Evolutionary conservation across 139 green algal species (phyloP).

Genomic region (Coelastrella sp.): DNA sequence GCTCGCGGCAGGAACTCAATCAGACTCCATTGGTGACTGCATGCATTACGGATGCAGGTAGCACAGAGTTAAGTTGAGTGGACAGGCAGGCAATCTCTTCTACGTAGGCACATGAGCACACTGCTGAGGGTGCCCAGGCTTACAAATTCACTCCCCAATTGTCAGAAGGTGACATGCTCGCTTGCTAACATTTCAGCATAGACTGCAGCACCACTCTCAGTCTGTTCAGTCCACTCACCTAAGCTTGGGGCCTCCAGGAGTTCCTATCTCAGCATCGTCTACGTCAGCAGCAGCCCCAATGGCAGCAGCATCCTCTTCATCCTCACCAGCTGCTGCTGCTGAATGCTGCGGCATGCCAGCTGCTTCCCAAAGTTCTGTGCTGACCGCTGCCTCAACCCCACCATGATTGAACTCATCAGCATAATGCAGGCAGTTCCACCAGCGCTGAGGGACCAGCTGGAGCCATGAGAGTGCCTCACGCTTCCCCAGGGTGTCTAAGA

Average conservation of each 20-base stretch:
- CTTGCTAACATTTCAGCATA: too few species aligned
- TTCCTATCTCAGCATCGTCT: constrained; percentile 32
- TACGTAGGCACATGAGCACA: too few species aligned
- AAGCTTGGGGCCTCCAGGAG: constrained; percentile 40
- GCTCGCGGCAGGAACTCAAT: constrained; percentile 81
- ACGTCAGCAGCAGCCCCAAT: constrained; percentile 13
- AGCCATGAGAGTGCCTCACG: constrained; percentile 87
- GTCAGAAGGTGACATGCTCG: too few species aligned
- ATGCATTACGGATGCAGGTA: too few species aligned
- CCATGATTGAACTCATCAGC: constrained; percentile 86
- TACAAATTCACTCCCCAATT: too few species aligned
- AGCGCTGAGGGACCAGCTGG: constrained; percentile 70
- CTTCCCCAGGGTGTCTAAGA: constrained; percentile 79
- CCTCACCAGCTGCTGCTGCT: constrained; percentile 6
- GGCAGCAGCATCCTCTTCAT: neutral
- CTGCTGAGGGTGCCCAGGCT: too few species aligned
- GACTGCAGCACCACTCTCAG: too few species aligned
- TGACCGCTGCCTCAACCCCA: constrained; percentile 60
- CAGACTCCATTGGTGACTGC: constrained; percentile 69
- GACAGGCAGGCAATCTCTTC: too few species aligned
- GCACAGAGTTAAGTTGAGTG: too few species aligned
- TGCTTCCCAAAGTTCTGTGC: constrained; percentile 50
- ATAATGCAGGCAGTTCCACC: constrained; percentile 90
- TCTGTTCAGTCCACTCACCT: too few species aligned
- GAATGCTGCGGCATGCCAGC: neutral